Evolutionary conservation across 148 eudicot species (phyloP).

Genomic region (Vaccinium macrocarpon): DNA sequence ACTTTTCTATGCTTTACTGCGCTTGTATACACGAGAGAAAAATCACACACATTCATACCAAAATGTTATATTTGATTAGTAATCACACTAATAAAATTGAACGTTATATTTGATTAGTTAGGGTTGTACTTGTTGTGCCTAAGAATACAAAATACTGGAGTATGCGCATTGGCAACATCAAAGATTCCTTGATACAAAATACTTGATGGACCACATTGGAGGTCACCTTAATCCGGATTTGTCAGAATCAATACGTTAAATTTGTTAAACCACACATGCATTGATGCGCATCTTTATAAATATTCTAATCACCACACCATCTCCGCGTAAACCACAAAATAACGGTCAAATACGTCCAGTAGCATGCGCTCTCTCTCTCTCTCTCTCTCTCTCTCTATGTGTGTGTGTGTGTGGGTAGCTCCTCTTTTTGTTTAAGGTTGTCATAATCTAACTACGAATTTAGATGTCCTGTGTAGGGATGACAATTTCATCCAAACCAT

Average conservation of each 20-base stretch:
- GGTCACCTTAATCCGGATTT: constrained; percentile 3
- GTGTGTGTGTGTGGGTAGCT: too few species aligned
- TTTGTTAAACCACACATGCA: not conserved
- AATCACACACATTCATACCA: too few species aligned
- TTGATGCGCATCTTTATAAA: not conserved
- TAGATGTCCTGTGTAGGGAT: not conserved
- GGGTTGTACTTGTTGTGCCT: not conserved
- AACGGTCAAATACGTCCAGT: not conserved
- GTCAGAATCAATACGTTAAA: not conserved
- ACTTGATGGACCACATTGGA: constrained; percentile 12
- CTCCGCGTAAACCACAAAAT: not conserved
- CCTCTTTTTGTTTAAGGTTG: too few species aligned
- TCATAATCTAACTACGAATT: not conserved
- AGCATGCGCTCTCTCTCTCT: too few species aligned
- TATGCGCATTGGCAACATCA: constrained; percentile 6
- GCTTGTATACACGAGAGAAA: not conserved
- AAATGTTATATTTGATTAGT: not conserved
- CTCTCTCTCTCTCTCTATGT: too few species aligned
- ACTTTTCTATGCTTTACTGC: not conserved
- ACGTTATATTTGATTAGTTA: not conserved
- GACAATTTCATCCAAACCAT: too few species aligned
- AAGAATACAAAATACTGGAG: not conserved
- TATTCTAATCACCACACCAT: not conserved
- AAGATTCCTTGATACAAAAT: constrained; percentile 4
- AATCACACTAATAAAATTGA: not conserved